A percentile compares a stretch with the other conserved stretches of the same genome.
These are phyloP conservation scores for Dillenia suffruticosa DNA, from an alignment of 164 flowering plant species.

Conservation along the genomic window DNA sequence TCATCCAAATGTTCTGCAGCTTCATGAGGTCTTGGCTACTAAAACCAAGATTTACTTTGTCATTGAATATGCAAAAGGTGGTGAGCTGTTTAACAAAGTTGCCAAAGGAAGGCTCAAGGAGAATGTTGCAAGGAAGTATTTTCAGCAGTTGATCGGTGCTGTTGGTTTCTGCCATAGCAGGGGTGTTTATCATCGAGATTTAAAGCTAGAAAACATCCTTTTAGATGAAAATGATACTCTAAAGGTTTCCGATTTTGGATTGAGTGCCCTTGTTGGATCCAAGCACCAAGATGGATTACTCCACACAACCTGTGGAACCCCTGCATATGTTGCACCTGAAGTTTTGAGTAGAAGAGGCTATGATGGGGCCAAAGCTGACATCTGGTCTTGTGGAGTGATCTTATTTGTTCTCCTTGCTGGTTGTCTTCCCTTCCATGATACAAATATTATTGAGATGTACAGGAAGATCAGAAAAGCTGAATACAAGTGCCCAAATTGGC, in stretches of 20 bases:
- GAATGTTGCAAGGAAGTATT: conserved; percentile 33
- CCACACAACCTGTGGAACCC: conserved; percentile 61
- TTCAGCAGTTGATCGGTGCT: conserved; percentile 46
- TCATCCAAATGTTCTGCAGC: conserved; percentile 41
- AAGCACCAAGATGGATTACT: conserved; percentile 41
- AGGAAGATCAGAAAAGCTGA: conserved; percentile 42
- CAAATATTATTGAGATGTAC: conserved; percentile 47
- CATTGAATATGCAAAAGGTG: conserved; percentile 57
- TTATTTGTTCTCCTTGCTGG: conserved; percentile 48
- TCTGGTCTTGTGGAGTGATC: conserved; percentile 62
- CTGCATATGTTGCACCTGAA: conserved; percentile 61
- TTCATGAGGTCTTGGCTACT: conserved; percentile 55
- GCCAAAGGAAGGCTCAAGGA: conserved; percentile 47
- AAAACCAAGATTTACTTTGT: conserved; percentile 46
- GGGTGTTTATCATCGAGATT: conserved; percentile 54
- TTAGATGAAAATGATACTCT: conserved; percentile 43
- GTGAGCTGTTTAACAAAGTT: conserved; percentile 12
- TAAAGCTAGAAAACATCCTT: conserved; percentile 51
- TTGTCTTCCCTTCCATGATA: conserved; percentile 46
- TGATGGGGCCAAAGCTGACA: conserved; percentile 55
- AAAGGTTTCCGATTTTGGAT: conserved; percentile 59
- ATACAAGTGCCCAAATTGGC: conserved; percentile 42
- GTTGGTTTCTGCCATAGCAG: conserved; percentile 50
- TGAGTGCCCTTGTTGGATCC: conserved; percentile 44
- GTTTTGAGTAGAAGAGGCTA: conserved; percentile 42